Conservation (phyloP, 2,329 filamentous ascomycete species). For the Mycosphaerelloides madeirae region DNA sequence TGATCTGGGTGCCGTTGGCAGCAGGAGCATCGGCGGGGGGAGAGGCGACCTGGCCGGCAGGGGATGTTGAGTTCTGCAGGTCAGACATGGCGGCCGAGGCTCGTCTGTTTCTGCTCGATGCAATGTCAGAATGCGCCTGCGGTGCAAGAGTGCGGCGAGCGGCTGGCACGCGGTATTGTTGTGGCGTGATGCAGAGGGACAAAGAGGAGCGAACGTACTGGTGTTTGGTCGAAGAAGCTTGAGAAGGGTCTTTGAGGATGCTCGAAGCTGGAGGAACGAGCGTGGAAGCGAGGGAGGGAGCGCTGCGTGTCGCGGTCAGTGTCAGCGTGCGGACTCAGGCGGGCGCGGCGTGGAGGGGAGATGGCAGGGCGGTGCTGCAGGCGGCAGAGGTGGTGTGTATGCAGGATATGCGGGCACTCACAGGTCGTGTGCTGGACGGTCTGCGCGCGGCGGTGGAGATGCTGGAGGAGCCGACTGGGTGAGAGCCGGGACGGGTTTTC, state of each 20-base stretch:
- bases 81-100: slow-evolving; percentile 33
- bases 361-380: neutral
- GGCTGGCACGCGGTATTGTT: slow-evolving; percentile 5
- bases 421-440: slow-evolving; percentile 6
- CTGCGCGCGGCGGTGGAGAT: slow-evolving; percentile 1
- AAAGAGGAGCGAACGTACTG: slow-evolving; percentile 3
- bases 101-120: too few species aligned
- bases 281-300: too few species aligned
- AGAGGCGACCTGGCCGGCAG: slow-evolving; percentile 65
- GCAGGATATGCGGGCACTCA: slow-evolving; percentile 5
- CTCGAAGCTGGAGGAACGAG: too few species aligned
- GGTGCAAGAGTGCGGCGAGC: too few species aligned
- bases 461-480: slow-evolving; percentile 19
- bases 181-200: slow-evolving; percentile 5
- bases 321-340: too few species aligned
- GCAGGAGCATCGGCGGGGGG: slow-evolving; percentile 64
- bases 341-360: too few species aligned
- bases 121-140: too few species aligned
- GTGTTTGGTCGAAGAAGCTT: too few species aligned
- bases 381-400: neutral
- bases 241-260: too few species aligned
- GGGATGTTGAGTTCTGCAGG: slow-evolving; percentile 44
- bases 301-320: too few species aligned
- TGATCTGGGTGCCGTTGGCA: slow-evolving; percentile 53
- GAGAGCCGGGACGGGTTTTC: slow-evolving; percentile 27